A percentile compares a stretch with the other conserved stretches of the same genome.
Evolutionary conservation across 1,139 yeast genomes (phyloP).

Genomic region (Williopsis jadinii): DNA sequence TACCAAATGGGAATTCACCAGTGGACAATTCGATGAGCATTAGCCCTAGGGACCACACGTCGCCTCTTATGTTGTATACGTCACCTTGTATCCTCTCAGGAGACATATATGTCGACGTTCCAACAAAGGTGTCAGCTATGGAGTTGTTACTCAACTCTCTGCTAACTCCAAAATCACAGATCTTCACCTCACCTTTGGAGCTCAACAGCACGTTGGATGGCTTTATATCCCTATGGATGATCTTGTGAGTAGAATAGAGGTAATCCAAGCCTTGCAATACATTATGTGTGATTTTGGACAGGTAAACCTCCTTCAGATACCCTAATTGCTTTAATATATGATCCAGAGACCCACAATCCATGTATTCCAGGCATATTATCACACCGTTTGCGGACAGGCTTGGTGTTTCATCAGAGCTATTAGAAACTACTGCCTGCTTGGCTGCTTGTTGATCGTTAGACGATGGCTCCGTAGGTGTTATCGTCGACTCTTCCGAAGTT

Average conservation of each 20-base stretch:
- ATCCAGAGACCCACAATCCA: slow-evolving; percentile 92
- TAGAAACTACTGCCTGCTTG: slow-evolving; percentile 2
- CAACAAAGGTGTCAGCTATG: slow-evolving; percentile 94
- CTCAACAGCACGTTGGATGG: slow-evolving; percentile 84
- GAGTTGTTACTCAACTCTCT: slow-evolving; percentile 80
- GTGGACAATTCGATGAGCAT: slow-evolving; percentile 84
- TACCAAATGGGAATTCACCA: slow-evolving; percentile 64
- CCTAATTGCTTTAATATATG: slow-evolving; percentile 51
- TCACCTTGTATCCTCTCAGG: slow-evolving; percentile 97
- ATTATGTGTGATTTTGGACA: slow-evolving; percentile 69
- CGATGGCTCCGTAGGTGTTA: slow-evolving; percentile 3
- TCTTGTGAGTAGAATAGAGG: slow-evolving; percentile 72
- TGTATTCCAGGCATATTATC: slow-evolving; percentile 87
- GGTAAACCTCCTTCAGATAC: slow-evolving; percentile 59
- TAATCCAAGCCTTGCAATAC: slow-evolving; percentile 79
- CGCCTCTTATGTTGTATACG: slow-evolving; percentile 86
- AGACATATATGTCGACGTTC: slow-evolving; percentile 96
- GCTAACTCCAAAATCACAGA: slow-evolving; percentile 92
- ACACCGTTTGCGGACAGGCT: slow-evolving; percentile 26
- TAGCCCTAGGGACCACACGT: slow-evolving; percentile 93
- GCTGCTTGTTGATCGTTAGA: slow-evolving; percentile 3
- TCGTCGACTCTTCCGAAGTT: slow-evolving; percentile 10
- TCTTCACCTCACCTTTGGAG: slow-evolving; percentile 70
- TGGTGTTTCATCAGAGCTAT: slow-evolving; percentile 3
- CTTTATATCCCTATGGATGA: slow-evolving; percentile 88